Percentiles rank a stretch among this genome's conserved stretches.
These are phyloP conservation scores for Stenocarpella maydis DNA, from an alignment of 2,329 filamentous ascomycete species.

Conservation along the genomic window DNA sequence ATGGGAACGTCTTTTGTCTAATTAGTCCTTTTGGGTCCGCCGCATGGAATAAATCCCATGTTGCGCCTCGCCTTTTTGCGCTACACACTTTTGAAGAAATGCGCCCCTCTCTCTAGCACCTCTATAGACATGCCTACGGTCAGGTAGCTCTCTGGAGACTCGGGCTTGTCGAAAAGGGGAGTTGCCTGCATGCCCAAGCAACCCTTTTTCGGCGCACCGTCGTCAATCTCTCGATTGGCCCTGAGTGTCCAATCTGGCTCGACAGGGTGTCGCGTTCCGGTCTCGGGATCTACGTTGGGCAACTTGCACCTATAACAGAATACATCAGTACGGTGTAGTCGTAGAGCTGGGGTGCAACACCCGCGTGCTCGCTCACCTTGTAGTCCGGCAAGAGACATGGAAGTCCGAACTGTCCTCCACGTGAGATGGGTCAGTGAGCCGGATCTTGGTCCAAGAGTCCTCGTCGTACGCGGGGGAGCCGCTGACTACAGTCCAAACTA, in stretches of 20 bases:
- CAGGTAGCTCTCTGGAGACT: constrained; percentile 46
- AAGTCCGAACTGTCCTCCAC: constrained; percentile 55
- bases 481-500: constrained; percentile 54
- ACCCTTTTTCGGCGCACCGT: constrained; percentile 62
- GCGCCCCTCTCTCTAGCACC: constrained; percentile 56
- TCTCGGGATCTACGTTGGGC: constrained; percentile 73
- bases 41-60: constrained; percentile 1
- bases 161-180: constrained; percentile 56
- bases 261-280: constrained; percentile 60
- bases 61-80: constrained; percentile 19
- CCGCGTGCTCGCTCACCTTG: constrained; percentile 57
- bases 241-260: constrained; percentile 68
- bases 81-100: constrained; percentile 51
- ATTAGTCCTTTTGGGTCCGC: constrained; percentile 20
- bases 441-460: constrained; percentile 72
- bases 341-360: background rate
- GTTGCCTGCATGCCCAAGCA: constrained; percentile 74
- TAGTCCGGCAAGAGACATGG: constrained; percentile 70
- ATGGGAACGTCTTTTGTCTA: constrained; percentile 31
- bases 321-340: background rate
- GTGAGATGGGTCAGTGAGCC: constrained; percentile 58
- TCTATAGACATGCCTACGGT: constrained; percentile 65
- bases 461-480: constrained; percentile 72
- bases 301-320: constrained; percentile 64
- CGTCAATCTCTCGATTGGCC: constrained; percentile 66